These are phyloP conservation scores for Colletotrichum sp. DNA, from an alignment of 2,329 filamentous ascomycete species.

Conservation along the genomic window DNA sequence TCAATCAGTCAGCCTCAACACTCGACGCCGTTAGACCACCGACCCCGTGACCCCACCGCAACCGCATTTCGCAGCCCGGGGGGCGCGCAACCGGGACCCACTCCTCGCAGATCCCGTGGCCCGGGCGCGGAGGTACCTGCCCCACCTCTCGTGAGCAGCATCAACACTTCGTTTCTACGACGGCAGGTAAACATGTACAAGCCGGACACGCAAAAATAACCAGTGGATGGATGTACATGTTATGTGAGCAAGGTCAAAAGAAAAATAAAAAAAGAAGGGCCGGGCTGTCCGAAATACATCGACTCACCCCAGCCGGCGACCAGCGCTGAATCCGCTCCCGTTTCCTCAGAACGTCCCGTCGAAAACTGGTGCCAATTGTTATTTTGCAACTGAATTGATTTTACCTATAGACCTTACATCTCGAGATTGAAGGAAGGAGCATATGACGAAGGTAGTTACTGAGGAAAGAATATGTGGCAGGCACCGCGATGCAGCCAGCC, in stretches of 20 bases:
- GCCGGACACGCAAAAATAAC: rapidly evolving
- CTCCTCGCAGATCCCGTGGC: neutral
- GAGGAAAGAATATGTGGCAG: neutral
- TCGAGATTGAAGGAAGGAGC: neutral
- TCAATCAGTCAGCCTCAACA: rapidly evolving
- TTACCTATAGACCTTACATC: neutral
- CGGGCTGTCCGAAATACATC: neutral
- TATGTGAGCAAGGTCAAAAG: rapidly evolving
- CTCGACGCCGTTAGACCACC: neutral
- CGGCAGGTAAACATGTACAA: neutral
- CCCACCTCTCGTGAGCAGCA: neutral
- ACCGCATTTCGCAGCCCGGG: neutral
- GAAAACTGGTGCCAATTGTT: neutral
- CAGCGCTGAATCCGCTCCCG: neutral
- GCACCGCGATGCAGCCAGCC: neutral
- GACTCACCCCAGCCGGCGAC: neutral
- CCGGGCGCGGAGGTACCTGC: neutral
- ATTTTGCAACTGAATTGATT: neutral
- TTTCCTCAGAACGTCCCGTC: neutral
- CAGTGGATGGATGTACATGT: neutral
- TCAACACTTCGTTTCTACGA: neutral
- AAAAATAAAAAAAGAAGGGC: neutral
- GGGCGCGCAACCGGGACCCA: neutral
- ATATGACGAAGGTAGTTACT: rapidly evolving
- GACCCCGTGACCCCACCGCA: neutral